Evolutionary conservation across 2,329 filamentous ascomycete genomes (phyloP), one percentile per base, ranked within the genome.

Genomic region (Ophioceras dolichostomum): DNA sequence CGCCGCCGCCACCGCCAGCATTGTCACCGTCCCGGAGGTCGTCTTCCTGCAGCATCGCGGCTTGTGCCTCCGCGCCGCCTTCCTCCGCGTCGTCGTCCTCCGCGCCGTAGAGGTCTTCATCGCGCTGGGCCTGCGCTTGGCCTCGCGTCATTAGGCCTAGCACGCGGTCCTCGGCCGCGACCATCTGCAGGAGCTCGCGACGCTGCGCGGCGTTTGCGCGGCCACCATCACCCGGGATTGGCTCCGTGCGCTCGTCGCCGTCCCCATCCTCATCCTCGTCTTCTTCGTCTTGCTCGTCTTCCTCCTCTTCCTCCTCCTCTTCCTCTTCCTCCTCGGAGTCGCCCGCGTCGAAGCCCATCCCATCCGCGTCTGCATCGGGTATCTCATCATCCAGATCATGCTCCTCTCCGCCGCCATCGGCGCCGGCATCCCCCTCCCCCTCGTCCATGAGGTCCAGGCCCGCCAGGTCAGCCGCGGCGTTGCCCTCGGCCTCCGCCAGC

Each of bases 331-430:
- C 61, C 0, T 62, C 59, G 4, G 58, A 60, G 4, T 60, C 60
- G 4, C 59, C 59, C 12, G 55, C 59, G 24, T 63, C 65, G 36
- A 73, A 62, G 5, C 64, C 65, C 54, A 71, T 71, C 17, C 66
- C 68, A 7, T 55, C 60, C 8, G 61, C 65, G 26, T 75, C 74
- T 3, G 69, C 79, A 49, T 83, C 78, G 2, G 81, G 81, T 14
- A 85, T 78, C 36, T 84, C 80, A 42, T 82, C 79, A 46, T 87
- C 83, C 38, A 85, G 57, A 57, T 86, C 80, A 27, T 66, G 58
- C 40, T 61, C 58, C 24, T 62, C 62, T 19, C 60, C 63, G 1
- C 59, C 63, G 58, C 61, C 53, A 58, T 45, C 29, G 18, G 45
- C 20, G 19, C 36, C 34, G 19, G 59, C 59, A 13, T 62, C 62